A percentile compares a stretch with the other conserved stretches of the same genome.
phyloP scores from a whole-genome alignment of 805 yeast species.

The Geotrichum ghanense region DNA sequence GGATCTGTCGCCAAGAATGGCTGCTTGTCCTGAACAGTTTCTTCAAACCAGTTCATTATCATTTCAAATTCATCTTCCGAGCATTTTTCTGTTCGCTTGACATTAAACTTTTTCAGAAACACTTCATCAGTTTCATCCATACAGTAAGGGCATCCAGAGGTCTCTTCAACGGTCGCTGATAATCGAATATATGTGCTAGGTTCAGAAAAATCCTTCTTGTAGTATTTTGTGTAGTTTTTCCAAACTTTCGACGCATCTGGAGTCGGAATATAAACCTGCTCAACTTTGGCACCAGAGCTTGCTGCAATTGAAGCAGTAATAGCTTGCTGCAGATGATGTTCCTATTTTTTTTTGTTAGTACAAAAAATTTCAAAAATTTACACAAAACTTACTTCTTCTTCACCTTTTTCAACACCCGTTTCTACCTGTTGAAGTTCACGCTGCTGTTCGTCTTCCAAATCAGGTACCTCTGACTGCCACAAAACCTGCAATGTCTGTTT shows the following conservation, averaged over 20 bases:
- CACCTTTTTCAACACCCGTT: slow-evolving; percentile 96
- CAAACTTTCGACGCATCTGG: slow-evolving; percentile 86
- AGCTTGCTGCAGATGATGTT: slow-evolving; percentile 87
- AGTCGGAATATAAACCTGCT: slow-evolving; percentile 79
- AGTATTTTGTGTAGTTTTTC: slow-evolving; percentile 64
- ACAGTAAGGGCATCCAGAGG: slow-evolving; percentile 72
- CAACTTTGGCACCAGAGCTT: slow-evolving; percentile 35
- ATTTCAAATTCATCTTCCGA: slow-evolving; percentile 81
- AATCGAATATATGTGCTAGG: slow-evolving; percentile 79
- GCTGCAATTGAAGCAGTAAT: slow-evolving; percentile 68
- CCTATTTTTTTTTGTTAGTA: slow-evolving; percentile 23
- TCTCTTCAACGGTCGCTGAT: slow-evolving; percentile 94
- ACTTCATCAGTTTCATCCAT: slow-evolving; percentile 84
- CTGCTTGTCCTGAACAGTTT: slow-evolving; percentile 64
- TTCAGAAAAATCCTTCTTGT: slow-evolving; percentile 50
- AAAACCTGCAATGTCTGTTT: slow-evolving; percentile 75
- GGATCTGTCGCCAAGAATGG: slow-evolving; percentile 87
- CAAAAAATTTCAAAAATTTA: neutral
- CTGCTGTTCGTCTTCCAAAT: slow-evolving; percentile 65
- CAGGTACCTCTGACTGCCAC: slow-evolving; percentile 70
- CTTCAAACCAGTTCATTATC: slow-evolving; percentile 63
- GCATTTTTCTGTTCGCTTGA: slow-evolving; percentile 27
- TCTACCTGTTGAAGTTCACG: slow-evolving; percentile 84
- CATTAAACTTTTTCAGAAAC: slow-evolving; percentile 39
- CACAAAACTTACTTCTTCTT: slow-evolving; percentile 47